Evolutionary conservation across 352 stramenopile genomes (phyloP).

Genomic region (Pythium aquatile): DNA sequence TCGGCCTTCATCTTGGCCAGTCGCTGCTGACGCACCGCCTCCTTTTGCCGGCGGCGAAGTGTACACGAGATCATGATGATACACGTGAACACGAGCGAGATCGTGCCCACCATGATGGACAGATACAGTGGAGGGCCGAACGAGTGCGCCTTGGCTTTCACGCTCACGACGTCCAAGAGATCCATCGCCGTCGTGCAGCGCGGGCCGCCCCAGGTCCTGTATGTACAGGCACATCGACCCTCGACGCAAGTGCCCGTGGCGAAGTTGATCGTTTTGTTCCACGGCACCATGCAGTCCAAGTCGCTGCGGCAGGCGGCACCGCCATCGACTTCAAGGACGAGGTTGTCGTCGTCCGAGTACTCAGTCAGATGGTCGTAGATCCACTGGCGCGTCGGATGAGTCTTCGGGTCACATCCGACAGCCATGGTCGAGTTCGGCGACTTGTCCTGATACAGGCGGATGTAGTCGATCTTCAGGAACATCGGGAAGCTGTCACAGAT

Average conservation of each 20-base stretch:
- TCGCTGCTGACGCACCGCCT: slow-evolving; percentile 24
- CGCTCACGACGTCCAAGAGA: slow-evolving; percentile 19
- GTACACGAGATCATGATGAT: slow-evolving; percentile 44
- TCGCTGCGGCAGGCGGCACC: slow-evolving; percentile 25
- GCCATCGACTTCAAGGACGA: slow-evolving; percentile 26
- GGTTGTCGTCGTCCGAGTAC: slow-evolving; percentile 38
- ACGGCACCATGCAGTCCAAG: slow-evolving; percentile 34
- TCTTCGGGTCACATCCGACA: slow-evolving; percentile 33
- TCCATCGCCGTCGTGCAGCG: slow-evolving; percentile 36
- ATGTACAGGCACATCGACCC: slow-evolving; percentile 46
- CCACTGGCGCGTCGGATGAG: slow-evolving; percentile 39
- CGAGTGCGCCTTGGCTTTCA: slow-evolving; percentile 5
- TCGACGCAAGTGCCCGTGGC: slow-evolving; percentile 31
- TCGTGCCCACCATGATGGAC: slow-evolving; percentile 25
- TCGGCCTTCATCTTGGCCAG: slow-evolving; percentile 38
- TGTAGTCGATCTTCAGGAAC: slow-evolving; percentile 43
- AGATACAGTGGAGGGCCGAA: slow-evolving; percentile 37
- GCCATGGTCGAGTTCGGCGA: slow-evolving; percentile 8
- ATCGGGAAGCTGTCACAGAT: slow-evolving; percentile 48
- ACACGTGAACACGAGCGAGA: slow-evolving; percentile 37
- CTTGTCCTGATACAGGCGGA: slow-evolving; percentile 30
- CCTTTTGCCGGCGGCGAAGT: slow-evolving; percentile 13
- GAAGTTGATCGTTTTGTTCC: slow-evolving; percentile 38
- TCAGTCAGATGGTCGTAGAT: slow-evolving; percentile 38
- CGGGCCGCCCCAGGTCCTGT: slow-evolving; percentile 31